Evolutionary conservation across 108 stramenopile species (phyloP).

Genomic region (Cyclotella sp.): DNA sequence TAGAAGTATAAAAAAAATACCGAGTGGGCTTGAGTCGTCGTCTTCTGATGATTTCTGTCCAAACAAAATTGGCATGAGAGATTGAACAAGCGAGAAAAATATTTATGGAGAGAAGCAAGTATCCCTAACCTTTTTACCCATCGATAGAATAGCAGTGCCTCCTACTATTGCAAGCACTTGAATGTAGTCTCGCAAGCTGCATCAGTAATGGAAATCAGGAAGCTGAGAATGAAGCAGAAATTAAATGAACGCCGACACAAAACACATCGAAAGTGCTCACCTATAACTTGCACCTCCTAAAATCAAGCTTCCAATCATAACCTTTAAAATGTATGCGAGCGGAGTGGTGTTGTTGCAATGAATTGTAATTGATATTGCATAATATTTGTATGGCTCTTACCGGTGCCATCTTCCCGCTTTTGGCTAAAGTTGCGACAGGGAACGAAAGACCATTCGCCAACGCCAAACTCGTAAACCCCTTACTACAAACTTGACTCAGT

Average conservation of each 20-base stretch:
- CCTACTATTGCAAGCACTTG: constrained; percentile 72
- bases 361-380: too few species aligned
- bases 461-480: constrained; percentile 69
- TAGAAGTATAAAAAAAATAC: constrained; percentile 63
- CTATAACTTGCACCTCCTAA: constrained; percentile 67
- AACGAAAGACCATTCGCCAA: constrained; percentile 76
- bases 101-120: neutral
- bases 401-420: constrained; percentile 93
- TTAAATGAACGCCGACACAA: neutral
- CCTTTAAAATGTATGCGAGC: too few species aligned
- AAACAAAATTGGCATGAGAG: neutral
- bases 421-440: constrained; percentile 91
- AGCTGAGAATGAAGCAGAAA: neutral
- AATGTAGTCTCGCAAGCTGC: constrained; percentile 58
- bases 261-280: constrained; percentile 18
- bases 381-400: constrained; percentile 39
- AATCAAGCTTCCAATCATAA: constrained; percentile 70
- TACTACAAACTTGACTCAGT: constrained; percentile 70
- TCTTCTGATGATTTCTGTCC: constrained; percentile 42
- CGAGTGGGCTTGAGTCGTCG: constrained; percentile 49
- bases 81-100: neutral
- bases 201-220: neutral
- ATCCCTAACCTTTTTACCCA: constrained; percentile 63
- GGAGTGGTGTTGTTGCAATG: too few species aligned
- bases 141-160: constrained; percentile 72